phyloP scores from a whole-genome alignment of 2,329 filamentous ascomycete species.

The Zarea fungicola region DNA sequence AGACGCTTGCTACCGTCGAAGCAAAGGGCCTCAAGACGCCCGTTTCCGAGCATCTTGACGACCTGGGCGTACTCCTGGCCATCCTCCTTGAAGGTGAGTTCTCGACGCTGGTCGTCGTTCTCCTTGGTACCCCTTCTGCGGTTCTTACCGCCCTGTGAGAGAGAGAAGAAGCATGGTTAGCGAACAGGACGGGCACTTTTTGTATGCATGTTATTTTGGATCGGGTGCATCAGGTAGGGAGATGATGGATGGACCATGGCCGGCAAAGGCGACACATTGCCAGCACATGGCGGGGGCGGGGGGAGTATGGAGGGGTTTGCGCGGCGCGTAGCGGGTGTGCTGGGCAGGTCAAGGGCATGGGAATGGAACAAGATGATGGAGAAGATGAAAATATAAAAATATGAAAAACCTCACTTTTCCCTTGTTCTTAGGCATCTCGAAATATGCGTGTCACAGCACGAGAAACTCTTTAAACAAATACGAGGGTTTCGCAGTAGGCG shows the following conservation, averaged over 20 bases:
- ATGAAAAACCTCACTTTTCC: constrained; percentile 69
- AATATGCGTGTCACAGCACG: constrained; percentile 8
- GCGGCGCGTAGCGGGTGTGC: neutral
- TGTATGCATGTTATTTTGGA: neutral
- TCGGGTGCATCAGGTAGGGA: neutral
- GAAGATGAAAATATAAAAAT: neutral
- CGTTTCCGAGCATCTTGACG: constrained; percentile 93
- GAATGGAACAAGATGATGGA: constrained; percentile 2
- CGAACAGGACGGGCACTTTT: neutral
- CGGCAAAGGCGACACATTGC: neutral
- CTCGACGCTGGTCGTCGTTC: constrained; percentile 98
- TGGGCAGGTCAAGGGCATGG: constrained; percentile 3
- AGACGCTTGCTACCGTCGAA: constrained; percentile 69
- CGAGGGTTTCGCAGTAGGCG: constrained; percentile 5
- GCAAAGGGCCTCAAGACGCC: constrained; percentile 85
- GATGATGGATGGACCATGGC: no score
- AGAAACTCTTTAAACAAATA: neutral
- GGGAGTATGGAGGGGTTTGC: constrained; percentile 12
- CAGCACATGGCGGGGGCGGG: constrained; percentile 15
- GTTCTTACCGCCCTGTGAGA: constrained; percentile 90
- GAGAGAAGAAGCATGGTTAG: constrained; percentile 17
- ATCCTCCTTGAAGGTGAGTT: constrained; percentile 98
- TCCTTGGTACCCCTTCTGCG: constrained; percentile 97
- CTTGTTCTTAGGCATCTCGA: constrained; percentile 96
- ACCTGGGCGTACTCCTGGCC: constrained; percentile 62